These are phyloP conservation scores for Marchantia polymorpha DNA, from an alignment of 225 moss, liverwort and hornwort genomes.

Conservation along the genomic window DNA sequence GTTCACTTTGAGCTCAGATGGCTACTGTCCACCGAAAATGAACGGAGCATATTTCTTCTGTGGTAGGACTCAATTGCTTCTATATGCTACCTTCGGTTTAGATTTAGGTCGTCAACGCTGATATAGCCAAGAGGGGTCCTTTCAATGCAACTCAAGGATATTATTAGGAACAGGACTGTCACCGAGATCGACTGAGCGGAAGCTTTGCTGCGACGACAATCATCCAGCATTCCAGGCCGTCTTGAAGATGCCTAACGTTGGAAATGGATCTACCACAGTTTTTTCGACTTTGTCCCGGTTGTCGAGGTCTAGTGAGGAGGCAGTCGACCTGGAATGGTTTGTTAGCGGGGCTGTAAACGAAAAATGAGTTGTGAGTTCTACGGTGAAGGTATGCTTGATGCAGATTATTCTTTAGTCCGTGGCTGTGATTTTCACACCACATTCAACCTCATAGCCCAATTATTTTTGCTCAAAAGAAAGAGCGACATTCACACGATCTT, in stretches of 20 bases:
- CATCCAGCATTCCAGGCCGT: not conserved
- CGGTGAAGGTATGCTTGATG: not conserved
- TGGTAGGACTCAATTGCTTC: not conserved
- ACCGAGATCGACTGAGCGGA: not conserved
- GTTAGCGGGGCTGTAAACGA: not conserved
- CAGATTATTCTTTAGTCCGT: not conserved
- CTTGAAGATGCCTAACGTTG: not conserved
- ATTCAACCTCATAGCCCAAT: not conserved
- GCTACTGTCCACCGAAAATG: not conserved
- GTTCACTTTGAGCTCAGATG: not conserved
- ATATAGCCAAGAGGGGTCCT: not conserved
- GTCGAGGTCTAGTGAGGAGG: not conserved
- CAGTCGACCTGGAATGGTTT: not conserved
- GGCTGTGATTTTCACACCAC: not conserved
- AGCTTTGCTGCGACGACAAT: not conserved
- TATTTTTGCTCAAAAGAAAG: not conserved
- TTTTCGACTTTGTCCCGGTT: not conserved
- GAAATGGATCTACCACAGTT: not conserved
- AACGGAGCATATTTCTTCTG: not conserved
- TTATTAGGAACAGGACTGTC: not conserved
- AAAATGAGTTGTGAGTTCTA: not conserved
- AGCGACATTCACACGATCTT: not conserved
- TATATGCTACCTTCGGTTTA: not conserved
- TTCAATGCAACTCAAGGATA: not conserved
- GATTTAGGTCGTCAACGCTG: not conserved